Evolutionary conservation across 345 rosid genomes (phyloP).

Genomic region (Syzygium jambos): DNA sequence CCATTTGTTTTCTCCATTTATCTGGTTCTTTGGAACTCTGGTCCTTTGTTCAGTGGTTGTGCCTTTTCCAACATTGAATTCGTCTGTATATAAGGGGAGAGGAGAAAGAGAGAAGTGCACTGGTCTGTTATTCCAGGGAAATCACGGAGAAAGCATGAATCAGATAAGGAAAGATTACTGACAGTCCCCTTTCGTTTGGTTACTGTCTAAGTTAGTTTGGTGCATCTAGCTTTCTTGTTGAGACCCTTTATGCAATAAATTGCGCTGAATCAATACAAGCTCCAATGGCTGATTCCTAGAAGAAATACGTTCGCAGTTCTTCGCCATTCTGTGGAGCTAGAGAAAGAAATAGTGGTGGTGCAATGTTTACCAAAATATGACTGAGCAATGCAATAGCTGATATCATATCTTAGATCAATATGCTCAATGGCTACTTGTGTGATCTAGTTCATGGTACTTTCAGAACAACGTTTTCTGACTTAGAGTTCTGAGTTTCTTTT

Average conservation of each 20-base stretch:
- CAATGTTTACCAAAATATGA: too few relatives aligned
- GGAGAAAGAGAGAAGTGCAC: neutral
- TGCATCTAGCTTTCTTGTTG: neutral
- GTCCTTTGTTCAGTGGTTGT: neutral
- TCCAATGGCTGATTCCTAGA: neutral
- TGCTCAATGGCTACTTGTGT: neutral
- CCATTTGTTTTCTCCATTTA: neutral
- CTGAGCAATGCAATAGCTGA: neutral
- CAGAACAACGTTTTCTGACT: neutral
- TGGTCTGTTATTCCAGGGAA: neutral
- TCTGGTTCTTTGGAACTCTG: neutral
- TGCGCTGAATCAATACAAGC: neutral
- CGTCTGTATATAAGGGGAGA: neutral
- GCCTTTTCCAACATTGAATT: neutral
- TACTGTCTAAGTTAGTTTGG: neutral
- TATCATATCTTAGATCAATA: neutral
- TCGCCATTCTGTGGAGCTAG: neutral
- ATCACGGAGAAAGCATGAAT: neutral
- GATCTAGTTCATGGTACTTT: neutral
- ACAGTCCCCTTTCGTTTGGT: neutral
- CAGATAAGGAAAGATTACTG: neutral
- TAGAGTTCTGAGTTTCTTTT: neutral
- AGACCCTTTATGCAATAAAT: neutral
- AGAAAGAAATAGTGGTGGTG: neutral
- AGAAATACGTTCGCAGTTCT: neutral